Conservation (phyloP, 306 rosid species). For the Prunus salicina region DNA sequence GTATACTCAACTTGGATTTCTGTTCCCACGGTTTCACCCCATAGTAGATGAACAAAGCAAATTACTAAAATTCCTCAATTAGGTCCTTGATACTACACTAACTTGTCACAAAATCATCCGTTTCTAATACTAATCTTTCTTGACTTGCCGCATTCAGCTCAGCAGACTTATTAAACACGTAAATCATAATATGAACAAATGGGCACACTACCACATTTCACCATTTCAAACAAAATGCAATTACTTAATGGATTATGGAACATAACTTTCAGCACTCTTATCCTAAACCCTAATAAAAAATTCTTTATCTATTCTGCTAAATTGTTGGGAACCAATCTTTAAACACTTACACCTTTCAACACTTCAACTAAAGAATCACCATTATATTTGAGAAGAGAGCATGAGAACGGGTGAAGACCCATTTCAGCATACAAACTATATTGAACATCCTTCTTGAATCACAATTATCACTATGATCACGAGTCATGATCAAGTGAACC, state of each 20-base stretch:
- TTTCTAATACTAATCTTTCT: too few relatives aligned
- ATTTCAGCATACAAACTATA: neutral
- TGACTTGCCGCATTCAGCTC: too few relatives aligned
- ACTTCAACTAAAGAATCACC: neutral
- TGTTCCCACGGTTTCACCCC: neutral
- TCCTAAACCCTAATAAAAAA: neutral
- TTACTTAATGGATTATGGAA: neutral
- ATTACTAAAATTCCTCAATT: neutral
- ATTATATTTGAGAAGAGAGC: neutral
- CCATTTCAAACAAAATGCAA: neutral
- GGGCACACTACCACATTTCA: neutral
- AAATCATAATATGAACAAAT: neutral
- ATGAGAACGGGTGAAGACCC: neutral
- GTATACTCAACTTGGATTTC: neutral
- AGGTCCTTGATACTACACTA: neutral
- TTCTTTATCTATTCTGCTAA: neutral
- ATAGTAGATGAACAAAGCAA: neutral
- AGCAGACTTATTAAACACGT: neutral
- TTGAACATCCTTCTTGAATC: neutral
- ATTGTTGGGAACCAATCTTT: neutral
- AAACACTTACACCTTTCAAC: neutral
- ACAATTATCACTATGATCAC: neutral
- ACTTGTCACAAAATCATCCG: neutral
- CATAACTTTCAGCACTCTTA: neutral
- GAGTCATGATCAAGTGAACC: neutral